Evolutionary conservation across 2,329 filamentous ascomycete genomes (phyloP).

Genomic region (Neonectria ditissima): DNA sequence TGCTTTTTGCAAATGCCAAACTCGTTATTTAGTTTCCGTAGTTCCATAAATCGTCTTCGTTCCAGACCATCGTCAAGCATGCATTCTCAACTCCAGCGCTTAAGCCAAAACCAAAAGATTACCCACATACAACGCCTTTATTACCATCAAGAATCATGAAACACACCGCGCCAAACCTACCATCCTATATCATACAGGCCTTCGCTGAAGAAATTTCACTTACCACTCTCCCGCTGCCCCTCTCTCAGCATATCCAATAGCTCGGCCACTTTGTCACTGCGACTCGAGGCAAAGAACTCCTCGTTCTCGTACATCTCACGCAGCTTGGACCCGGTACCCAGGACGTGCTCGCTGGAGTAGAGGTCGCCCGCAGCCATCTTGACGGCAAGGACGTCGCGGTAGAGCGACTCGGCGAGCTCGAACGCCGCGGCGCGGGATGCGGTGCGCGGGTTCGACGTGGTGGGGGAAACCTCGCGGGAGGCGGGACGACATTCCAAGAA

Average conservation of each 20-base stretch:
- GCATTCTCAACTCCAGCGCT: slow-evolving; percentile 1
- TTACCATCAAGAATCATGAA: neutral
- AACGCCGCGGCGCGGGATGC: slow-evolving; percentile 3
- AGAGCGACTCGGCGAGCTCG: slow-evolving; percentile 39
- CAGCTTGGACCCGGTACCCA: slow-evolving; percentile 41
- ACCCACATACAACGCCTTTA: neutral
- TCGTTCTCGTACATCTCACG: slow-evolving; percentile 47
- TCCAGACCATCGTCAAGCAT: neutral
- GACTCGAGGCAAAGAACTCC: slow-evolving; percentile 37
- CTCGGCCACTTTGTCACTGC: slow-evolving; percentile 34
- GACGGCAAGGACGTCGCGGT: slow-evolving; percentile 41
- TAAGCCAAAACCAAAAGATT: neutral
- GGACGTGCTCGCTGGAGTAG: slow-evolving; percentile 39
- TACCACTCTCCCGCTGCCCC: neutral
- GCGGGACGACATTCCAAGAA: slow-evolving; percentile 6
- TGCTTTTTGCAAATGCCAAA: neutral
- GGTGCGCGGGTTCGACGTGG: slow-evolving; percentile 5
- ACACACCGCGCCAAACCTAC: neutral
- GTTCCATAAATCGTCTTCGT: neutral
- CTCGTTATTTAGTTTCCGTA: neutral
- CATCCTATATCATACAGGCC: neutral
- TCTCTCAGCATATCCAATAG: slow-evolving; percentile 16
- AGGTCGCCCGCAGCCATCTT: slow-evolving; percentile 39
- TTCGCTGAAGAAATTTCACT: neutral
- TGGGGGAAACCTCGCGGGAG: slow-evolving; percentile 6